Conservation (phyloP, 495 filamentous ascomycete species). For the Ascodesmis nigricans region DNA sequence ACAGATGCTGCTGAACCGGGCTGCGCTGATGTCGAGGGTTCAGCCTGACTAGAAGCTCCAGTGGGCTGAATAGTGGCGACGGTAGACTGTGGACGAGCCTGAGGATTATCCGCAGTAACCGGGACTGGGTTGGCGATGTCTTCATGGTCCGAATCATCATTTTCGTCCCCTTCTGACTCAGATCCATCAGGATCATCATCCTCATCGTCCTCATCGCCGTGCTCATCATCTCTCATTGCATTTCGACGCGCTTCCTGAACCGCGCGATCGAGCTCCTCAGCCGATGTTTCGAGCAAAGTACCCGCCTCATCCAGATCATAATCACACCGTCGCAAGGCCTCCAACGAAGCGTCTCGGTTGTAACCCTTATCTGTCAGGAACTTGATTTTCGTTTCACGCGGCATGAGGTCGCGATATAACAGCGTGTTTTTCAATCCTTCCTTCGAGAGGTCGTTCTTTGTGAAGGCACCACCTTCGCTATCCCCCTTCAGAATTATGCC, state of each 20-base stretch:
- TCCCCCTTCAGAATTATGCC: slow-evolving; percentile 58
- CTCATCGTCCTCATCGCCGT: slow-evolving; percentile 16
- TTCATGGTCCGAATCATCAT: slow-evolving; percentile 15
- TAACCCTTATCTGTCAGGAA: slow-evolving; percentile 21
- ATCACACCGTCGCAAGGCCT: slow-evolving; percentile 16
- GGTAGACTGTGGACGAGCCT: no score
- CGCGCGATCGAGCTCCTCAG: slow-evolving; percentile 19
- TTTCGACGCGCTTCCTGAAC: slow-evolving; percentile 12
- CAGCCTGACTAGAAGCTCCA: no score
- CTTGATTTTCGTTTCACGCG: slow-evolving; percentile 16
- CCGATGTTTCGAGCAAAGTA: slow-evolving; percentile 6
- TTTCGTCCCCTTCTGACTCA: no score
- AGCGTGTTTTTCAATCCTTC: slow-evolving; percentile 24
- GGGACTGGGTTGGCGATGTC: slow-evolving; percentile 3
- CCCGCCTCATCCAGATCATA: slow-evolving; percentile 14
- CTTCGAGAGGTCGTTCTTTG: slow-evolving; percentile 14
- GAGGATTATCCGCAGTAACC: no score
- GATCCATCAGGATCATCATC: slow-evolving; percentile 19
- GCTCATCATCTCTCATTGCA: slow-evolving; percentile 8
- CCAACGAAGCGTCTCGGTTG: slow-evolving; percentile 9
- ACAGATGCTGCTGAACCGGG: no score
- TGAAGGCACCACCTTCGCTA: slow-evolving; percentile 36
- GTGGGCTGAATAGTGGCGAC: no score
- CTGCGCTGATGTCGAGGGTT: no score
- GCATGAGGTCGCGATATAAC: slow-evolving; percentile 22